Base-by-base conservation (phyloP, 176 grass and related monocot species). In the Avena sativa region DNA sequence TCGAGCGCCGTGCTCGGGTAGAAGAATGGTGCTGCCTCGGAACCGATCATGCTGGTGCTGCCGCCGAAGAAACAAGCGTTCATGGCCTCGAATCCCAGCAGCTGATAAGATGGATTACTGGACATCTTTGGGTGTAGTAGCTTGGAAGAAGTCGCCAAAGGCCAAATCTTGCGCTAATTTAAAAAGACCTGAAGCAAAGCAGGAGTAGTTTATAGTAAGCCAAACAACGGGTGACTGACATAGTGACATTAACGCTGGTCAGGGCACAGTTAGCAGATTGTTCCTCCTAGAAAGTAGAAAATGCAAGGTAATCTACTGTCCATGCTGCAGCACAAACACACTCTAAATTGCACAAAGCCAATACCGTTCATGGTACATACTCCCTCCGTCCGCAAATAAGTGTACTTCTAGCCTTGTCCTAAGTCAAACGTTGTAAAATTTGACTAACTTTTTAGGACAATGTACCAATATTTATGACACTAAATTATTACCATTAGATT, bases 71-170 rank as follows among this genome's bases (percentile, higher is more conserved):
- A 83, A 68, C 76, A 82, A 74, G 44, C 26, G 80, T 65, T 81
- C 83, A 90, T 90, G 79, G 91, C 79, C 74, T 91, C 79, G 26
- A 88, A 71, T 63, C 81, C 86, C 40, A 87, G 63, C 69, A 87
- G 88, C 20, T 89, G 83, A 88, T 88, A 84, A 19, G 82, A 90
- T 74, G 85, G 84, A 87, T 88, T 75, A 49, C 81, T 66, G 51
- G 87, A 51, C 84, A 95, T 84, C 75, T 67, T 89, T 5, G 17
- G 36, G 65, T 7, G 53, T 56, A 15, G 53, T 46, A 55, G 40
- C 28, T 76, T 58, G 2, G 17, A 61, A 70, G 17, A 61, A 70
- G 51, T 79, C 68, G 80, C 34, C 88, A 81, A 82, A 86, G 73
- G 62, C 38, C 76, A 77, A 77, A 77, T 30, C 57, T 72, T n/a